A percentile compares a stretch with the other conserved stretches of the same genome.
Conservation (phyloP, 805 yeast species). For the Cyberlindnera xylosilytica region DNA sequence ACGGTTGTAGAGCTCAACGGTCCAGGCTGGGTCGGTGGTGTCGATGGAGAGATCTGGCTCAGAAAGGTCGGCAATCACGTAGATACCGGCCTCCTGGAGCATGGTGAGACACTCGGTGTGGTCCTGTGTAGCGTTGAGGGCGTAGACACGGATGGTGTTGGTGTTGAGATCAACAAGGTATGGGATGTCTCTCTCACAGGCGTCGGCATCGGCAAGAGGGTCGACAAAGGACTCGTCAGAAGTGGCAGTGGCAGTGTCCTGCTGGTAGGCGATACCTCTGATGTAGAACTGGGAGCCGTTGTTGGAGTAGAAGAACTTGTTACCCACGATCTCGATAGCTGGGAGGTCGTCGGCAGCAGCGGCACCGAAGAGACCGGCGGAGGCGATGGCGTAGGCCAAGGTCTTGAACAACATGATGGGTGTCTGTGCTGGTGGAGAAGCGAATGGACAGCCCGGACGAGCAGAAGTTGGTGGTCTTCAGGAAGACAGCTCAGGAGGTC, state of each 20-base stretch:
- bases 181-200: conserved; percentile 74
- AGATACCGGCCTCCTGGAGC: conserved; percentile 72
- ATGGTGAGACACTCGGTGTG: conserved; percentile 67
- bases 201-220: conserved; percentile 61
- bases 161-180: conserved; percentile 59
- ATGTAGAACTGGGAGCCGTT: conserved; percentile 78
- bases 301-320: conserved; percentile 72
- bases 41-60: conserved; percentile 62
- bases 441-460: not conserved
- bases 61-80: conserved; percentile 75
- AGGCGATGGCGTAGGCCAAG: conserved; percentile 34
- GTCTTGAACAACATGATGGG: conserved; percentile 32
- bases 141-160: conserved; percentile 74
- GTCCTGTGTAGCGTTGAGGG: conserved; percentile 59
- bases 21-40: conserved; percentile 64
- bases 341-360: conserved; percentile 48
- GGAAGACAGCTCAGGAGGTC: not conserved
- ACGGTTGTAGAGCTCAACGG: conserved; percentile 56
- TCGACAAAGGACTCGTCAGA: conserved; percentile 50
- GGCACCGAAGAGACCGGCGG: conserved; percentile 31
- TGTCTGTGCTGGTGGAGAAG: not conserved
- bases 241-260: conserved; percentile 52
- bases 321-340: conserved; percentile 69
- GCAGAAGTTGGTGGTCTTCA: no score
- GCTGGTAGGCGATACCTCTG: conserved; percentile 79